phyloP scores from a whole-genome alignment of 1,284 basidiomycete genomes.

The Heterobasidion occidentale region DNA sequence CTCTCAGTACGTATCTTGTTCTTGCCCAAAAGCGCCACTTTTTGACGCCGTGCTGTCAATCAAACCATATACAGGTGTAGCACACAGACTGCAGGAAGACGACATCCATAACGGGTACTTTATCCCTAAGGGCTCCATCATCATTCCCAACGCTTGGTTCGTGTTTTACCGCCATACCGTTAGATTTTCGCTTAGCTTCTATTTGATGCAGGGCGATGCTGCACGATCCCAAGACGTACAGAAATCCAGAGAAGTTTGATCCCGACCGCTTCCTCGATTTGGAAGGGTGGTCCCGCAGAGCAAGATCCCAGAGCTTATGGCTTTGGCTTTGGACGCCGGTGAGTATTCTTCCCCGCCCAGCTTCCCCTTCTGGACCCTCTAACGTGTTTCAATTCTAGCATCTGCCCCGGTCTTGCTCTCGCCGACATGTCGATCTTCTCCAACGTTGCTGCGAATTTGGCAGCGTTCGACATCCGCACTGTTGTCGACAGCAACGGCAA shows the following conservation, averaged over 20 bases:
- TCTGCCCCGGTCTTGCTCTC: slow-evolving; percentile 15
- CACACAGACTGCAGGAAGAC: slow-evolving; percentile 20
- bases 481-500: slow-evolving; percentile 12
- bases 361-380: not conserved
- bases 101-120: slow-evolving; percentile 20
- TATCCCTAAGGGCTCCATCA: slow-evolving; percentile 20
- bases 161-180: not conserved
- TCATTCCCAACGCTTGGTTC: slow-evolving; percentile 20
- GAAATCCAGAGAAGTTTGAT: not conserved
- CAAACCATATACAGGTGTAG: slow-evolving; percentile 10
- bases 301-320: not conserved
- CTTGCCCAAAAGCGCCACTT: not conserved
- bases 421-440: slow-evolving; percentile 18
- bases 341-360: not conserved
- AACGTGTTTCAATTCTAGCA: not conserved
- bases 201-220: not conserved
- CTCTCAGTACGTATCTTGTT: slow-evolving; percentile 13
- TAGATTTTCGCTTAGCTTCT: too few species aligned
- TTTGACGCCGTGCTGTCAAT: too few species aligned
- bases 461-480: slow-evolving; percentile 16
- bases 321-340: slow-evolving; percentile 5
- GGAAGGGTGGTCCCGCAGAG: not conserved
- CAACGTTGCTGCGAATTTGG: slow-evolving; percentile 14
- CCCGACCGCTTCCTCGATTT: slow-evolving; percentile 3
- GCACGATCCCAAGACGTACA: not conserved